A percentile compares a stretch with the other conserved stretches of the same genome.
phyloP scores from a whole-genome alignment of 2,329 filamentous ascomycete genomes.

The Dryadomyces sulphureus region DNA sequence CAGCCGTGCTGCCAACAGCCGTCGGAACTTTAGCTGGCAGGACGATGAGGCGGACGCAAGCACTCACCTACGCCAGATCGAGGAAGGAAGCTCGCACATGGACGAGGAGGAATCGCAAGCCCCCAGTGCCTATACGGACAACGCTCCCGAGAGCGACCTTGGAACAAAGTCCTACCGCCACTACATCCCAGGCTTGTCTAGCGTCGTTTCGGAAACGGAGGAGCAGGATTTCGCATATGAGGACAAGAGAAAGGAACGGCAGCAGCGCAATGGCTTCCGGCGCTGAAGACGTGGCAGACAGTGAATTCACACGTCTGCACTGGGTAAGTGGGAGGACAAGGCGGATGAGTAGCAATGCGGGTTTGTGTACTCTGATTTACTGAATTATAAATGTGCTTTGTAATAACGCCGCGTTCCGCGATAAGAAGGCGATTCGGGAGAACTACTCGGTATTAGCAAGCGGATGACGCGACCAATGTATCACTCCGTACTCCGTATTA shows the following conservation, averaged over 20 bases:
- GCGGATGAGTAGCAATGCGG: too few relatives aligned
- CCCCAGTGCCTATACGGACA: conserved; percentile 19
- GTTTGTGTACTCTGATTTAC: too few relatives aligned
- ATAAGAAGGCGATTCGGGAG: too few relatives aligned
- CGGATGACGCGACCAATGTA: background rate
- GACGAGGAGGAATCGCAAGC: conserved; percentile 17
- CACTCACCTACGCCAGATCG: conserved; percentile 16
- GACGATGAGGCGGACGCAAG: conserved; percentile 20
- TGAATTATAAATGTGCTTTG: too few relatives aligned
- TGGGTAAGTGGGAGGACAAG: too few relatives aligned
- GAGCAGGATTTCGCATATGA: conserved; percentile 19
- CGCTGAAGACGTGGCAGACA: background rate
- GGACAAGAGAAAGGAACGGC: conserved; percentile 27
- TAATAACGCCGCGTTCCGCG: too few relatives aligned
- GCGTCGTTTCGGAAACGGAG: conserved; percentile 16
- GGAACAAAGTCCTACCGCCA: conserved; percentile 45
- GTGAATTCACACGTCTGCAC: too few relatives aligned
- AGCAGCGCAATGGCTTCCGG: conserved; percentile 10
- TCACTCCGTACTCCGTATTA: background rate
- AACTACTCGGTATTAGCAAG: too few relatives aligned
- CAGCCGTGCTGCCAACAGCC: conserved; percentile 18
- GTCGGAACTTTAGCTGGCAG: conserved; percentile 40
- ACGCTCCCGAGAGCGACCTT: conserved; percentile 25
- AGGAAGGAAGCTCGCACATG: conserved; percentile 15
- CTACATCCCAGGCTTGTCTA: conserved; percentile 35